phyloP scores from a whole-genome alignment of 805 yeast genomes.

The Torulaspora maleeae region DNA sequence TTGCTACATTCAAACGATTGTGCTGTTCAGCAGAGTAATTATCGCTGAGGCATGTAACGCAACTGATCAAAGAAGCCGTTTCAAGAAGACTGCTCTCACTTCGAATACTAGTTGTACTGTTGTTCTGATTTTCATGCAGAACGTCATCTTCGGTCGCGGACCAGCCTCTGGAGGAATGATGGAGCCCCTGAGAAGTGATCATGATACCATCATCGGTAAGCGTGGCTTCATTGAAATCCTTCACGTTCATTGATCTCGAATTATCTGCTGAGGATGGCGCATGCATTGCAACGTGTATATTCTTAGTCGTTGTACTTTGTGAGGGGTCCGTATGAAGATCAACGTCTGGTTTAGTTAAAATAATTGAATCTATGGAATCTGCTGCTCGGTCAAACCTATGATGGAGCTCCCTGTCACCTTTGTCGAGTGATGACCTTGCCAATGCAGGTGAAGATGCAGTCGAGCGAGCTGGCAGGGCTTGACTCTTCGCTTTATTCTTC shows the following conservation, averaged over 20 bases:
- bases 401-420: neutral
- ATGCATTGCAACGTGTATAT: conserved; percentile 12
- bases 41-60: conserved; percentile 34
- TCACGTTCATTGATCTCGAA: conserved; percentile 6
- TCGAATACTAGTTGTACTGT: conserved; percentile 7
- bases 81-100: conserved; percentile 21
- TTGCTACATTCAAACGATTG: conserved; percentile 5
- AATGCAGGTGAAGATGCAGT: neutral
- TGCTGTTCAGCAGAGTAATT: conserved; percentile 12
- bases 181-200: conserved; percentile 30
- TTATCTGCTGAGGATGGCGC: conserved; percentile 6
- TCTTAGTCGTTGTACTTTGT: conserved; percentile 10
- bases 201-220: conserved; percentile 36
- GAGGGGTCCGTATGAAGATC: conserved; percentile 10
- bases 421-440: neutral
- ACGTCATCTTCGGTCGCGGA: neutral
- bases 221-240: conserved; percentile 25
- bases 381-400: neutral
- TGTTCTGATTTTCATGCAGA: neutral
- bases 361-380: conserved; percentile 2
- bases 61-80: conserved; percentile 34
- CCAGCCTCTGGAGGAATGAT: neutral
- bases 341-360: neutral
- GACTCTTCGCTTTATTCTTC: neutral
- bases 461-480: neutral